A percentile compares a stretch with the other conserved stretches of the same genome.
Conservation (phyloP, 345 rosid genomes). For the Gossypium arboreum region DNA sequence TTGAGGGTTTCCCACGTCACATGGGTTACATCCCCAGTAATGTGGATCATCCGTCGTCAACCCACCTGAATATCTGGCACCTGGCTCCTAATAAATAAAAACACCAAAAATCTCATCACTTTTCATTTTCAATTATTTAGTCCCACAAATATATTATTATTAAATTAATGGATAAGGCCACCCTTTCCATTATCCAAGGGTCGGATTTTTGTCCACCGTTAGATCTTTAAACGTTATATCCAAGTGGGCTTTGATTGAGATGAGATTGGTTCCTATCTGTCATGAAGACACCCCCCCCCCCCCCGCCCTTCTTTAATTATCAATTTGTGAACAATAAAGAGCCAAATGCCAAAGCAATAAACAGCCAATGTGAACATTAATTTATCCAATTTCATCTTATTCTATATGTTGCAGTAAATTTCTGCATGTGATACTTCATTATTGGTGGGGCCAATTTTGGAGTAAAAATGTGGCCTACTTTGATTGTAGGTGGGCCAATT, state of each 20-base stretch:
- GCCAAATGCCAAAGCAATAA: background rate
- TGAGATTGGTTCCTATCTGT: background rate
- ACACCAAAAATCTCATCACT: background rate
- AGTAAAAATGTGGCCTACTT: background rate
- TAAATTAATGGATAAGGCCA: background rate
- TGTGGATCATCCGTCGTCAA: background rate
- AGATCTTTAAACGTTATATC: conserved; percentile 10
- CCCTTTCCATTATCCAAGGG: conserved; percentile 22
- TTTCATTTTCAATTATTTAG: background rate
- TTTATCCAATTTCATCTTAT: background rate
- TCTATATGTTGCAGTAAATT: background rate
- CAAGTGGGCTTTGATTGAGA: conserved; percentile 1
- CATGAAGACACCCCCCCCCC: no score
- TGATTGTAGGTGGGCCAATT: background rate
- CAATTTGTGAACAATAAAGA: background rate
- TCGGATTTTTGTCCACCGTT: conserved; percentile 7
- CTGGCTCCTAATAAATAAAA: background rate
- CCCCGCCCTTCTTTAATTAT: background rate
- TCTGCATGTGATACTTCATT: background rate
- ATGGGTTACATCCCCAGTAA: background rate
- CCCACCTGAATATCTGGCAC: background rate
- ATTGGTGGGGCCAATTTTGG: background rate
- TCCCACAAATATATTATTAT: background rate
- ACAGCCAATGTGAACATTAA: conserved; percentile 4
- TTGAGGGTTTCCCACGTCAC: background rate